Evolutionary conservation across 2,329 filamentous ascomycete genomes (phyloP).

Genomic region (Purpureocillium lavendulum): DNA sequence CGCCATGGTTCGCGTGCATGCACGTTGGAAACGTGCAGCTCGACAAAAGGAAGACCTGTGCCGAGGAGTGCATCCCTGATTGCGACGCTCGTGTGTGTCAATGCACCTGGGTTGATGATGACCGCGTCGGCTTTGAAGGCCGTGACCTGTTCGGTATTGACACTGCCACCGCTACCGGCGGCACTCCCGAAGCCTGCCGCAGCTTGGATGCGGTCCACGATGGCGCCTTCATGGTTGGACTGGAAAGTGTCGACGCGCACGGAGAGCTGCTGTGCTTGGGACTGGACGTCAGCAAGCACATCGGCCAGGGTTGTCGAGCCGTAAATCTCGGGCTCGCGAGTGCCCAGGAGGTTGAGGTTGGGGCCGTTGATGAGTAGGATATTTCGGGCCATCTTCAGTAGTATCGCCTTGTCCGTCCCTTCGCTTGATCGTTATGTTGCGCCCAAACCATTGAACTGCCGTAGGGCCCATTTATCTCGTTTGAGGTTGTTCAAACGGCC

Average conservation of each 20-base stretch:
- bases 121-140: conserved; percentile 51
- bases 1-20: conserved; percentile 63
- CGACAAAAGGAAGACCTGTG: conserved; percentile 64
- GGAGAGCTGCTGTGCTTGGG: conserved; percentile 40
- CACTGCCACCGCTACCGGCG: no score
- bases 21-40: conserved; percentile 70
- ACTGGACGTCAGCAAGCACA: conserved; percentile 40
- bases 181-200: conserved; percentile 26
- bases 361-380: conserved; percentile 75
- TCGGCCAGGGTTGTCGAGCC: conserved; percentile 60
- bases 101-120: conserved; percentile 68
- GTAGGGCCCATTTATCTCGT: no score
- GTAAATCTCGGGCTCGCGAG: conserved; percentile 66
- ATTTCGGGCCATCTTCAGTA: conserved; percentile 22
- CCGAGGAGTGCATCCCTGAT: conserved; percentile 66
- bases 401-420: no score
- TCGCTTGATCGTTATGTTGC: no score
- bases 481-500: no score
- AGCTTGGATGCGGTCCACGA: conserved; percentile 65
- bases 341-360: conserved; percentile 73
- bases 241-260: conserved; percentile 53
- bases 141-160: no score
- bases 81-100: conserved; percentile 69
- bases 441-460: no score
- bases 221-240: conserved; percentile 69